Evolutionary conservation across 23 red algal species (phyloP).

Genomic region (Porphyridium purpureum): DNA sequence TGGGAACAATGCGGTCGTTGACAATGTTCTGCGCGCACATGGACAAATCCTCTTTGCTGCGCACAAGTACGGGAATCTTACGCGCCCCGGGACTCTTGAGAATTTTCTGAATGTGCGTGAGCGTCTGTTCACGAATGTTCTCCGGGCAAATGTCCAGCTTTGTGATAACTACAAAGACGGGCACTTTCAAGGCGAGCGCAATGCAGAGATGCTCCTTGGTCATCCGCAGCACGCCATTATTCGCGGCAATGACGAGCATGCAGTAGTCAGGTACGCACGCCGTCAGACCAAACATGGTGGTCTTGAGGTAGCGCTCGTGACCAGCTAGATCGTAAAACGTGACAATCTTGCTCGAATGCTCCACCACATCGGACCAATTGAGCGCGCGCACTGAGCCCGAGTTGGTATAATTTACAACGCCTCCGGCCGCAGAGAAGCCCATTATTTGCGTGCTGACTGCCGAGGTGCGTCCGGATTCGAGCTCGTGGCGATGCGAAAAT

Average conservation of each 20-base stretch:
- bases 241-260: constrained; percentile 85
- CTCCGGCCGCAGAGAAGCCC: constrained; percentile 59
- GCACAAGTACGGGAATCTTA: constrained; percentile 89
- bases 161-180: constrained; percentile 81
- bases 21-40: constrained; percentile 83
- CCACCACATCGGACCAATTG: constrained; percentile 87
- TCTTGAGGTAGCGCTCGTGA: constrained; percentile 97
- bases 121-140: constrained; percentile 63
- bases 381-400: constrained; percentile 68
- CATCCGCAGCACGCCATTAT: constrained; percentile 96
- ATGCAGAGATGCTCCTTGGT: constrained; percentile 93
- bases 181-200: constrained; percentile 78
- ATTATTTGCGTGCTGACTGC: constrained; percentile 79
- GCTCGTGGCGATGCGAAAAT: constrained; percentile 95
- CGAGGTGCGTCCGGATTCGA: constrained; percentile 88
- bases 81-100: constrained; percentile 84
- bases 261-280: constrained; percentile 89
- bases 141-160: constrained; percentile 81
- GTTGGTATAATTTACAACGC: constrained; percentile 89
- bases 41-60: constrained; percentile 51
- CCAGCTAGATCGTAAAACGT: constrained; percentile 94
- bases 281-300: constrained; percentile 93
- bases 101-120: constrained; percentile 48
- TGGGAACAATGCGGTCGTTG: constrained; percentile 91
- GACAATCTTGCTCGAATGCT: constrained; percentile 57